Evolutionary conservation across 345 rosid species (phyloP).

Genomic region (Gossypium turneri): DNA sequence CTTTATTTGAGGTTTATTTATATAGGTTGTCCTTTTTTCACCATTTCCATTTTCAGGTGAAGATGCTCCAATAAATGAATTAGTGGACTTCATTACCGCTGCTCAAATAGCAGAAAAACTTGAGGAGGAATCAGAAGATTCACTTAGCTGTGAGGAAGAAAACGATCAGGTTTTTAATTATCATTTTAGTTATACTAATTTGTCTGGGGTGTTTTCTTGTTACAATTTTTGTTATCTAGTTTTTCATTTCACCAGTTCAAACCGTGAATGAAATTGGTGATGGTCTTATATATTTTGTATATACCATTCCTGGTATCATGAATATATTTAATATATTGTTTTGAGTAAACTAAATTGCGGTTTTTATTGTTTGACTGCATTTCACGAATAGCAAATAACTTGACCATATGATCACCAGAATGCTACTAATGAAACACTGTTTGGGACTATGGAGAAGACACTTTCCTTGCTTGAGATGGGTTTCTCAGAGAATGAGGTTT

Average conservation of each 20-base stretch:
- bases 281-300: background rate
- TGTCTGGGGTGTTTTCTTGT: background rate
- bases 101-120: slow-evolving; percentile 63
- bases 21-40: background rate
- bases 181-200: background rate
- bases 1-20: background rate
- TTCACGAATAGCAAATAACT: slow-evolving; percentile 13
- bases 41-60: slow-evolving; percentile 39
- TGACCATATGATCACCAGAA: slow-evolving; percentile 36
- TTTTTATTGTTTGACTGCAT: background rate
- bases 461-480: slow-evolving; percentile 86
- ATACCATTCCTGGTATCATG: background rate
- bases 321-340: background rate
- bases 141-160: slow-evolving; percentile 28
- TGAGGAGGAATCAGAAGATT: slow-evolving; percentile 37
- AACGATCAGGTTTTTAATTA: slow-evolving; percentile 40
- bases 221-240: background rate
- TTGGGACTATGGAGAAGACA: slow-evolving; percentile 80
- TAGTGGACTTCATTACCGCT: slow-evolving; percentile 83
- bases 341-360: background rate
- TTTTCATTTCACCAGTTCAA: background rate
- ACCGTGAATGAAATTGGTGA: background rate
- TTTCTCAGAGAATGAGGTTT: slow-evolving; percentile 78
- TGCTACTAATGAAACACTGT: slow-evolving; percentile 53
- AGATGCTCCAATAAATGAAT: slow-evolving; percentile 51